Evolutionary conservation across 306 rosid species (phyloP).

Genomic region (Lathyrus oleraceus): DNA sequence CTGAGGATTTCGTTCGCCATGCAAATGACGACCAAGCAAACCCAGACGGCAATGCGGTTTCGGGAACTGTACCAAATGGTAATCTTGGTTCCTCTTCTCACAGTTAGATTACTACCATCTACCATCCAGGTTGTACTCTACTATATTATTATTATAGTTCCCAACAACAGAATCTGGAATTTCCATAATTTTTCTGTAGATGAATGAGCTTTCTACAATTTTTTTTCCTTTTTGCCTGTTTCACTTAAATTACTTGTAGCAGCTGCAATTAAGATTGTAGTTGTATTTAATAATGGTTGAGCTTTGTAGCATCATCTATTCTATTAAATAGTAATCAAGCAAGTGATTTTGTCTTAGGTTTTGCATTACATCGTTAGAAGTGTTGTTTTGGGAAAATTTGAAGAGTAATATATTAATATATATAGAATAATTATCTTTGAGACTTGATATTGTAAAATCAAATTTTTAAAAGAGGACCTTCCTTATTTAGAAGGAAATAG

Average conservation of each 20-base stretch:
- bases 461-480: too few relatives aligned
- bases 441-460: too few relatives aligned
- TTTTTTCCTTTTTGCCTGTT: slow-evolving; percentile 25
- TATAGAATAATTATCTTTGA: too few relatives aligned
- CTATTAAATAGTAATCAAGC: slow-evolving; percentile 29
- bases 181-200: slow-evolving; percentile 35
- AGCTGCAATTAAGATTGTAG: slow-evolving; percentile 41
- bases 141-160: slow-evolving; percentile 22
- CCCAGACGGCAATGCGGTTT: slow-evolving; percentile 52
- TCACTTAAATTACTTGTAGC: slow-evolving; percentile 27
- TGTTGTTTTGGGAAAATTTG: not conserved
- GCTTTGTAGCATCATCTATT: slow-evolving; percentile 34
- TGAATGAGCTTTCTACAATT: slow-evolving; percentile 40
- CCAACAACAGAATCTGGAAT: slow-evolving; percentile 37
- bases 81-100: slow-evolving; percentile 77
- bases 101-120: slow-evolving; percentile 51
- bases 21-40: slow-evolving; percentile 62
- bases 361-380: not conserved
- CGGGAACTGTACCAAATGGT: slow-evolving; percentile 58
- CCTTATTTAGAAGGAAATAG: too few relatives aligned
- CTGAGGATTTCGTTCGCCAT: slow-evolving; percentile 85
- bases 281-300: slow-evolving; percentile 43
- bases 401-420: too few relatives aligned
- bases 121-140: slow-evolving; percentile 31
- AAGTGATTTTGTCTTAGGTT: slow-evolving; percentile 4